Evolutionary conservation across 148 eudicot genomes (phyloP).

Genomic region (Selenicereus undatus): DNA sequence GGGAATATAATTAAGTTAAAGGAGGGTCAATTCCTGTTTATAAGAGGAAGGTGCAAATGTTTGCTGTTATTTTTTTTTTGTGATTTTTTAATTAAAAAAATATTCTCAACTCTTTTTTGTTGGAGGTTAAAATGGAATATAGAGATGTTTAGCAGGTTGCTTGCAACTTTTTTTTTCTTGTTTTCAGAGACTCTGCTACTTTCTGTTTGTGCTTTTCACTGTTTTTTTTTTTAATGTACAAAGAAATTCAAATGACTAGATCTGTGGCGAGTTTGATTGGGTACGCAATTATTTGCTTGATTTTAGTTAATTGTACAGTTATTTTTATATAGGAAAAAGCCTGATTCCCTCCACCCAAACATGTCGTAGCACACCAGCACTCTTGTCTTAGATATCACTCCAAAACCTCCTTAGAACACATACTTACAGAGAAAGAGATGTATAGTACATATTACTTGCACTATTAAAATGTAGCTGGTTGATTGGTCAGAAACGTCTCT

Average conservation of each 20-base stretch:
- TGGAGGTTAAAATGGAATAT: conserved; percentile 27
- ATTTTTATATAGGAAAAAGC: background rate
- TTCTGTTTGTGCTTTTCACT: conserved; percentile 20
- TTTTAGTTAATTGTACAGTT: conserved; percentile 6
- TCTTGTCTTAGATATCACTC: too few relatives aligned
- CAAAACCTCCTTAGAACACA: too few relatives aligned
- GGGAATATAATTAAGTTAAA: conserved; percentile 26
- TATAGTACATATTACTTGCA: too few relatives aligned
- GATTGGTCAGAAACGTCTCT: too few relatives aligned
- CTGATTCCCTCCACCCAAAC: background rate
- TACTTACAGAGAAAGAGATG: too few relatives aligned
- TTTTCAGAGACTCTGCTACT: background rate
- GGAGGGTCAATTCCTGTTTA: conserved; percentile 23
- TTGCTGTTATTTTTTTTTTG: background rate
- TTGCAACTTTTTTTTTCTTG: background rate
- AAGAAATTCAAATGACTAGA: conserved; percentile 19
- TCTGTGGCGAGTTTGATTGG: conserved; percentile 22
- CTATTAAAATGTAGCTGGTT: too few relatives aligned
- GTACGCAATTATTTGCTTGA: conserved; percentile 17
- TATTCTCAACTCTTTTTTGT: conserved; percentile 12
- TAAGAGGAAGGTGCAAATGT: conserved; percentile 29
- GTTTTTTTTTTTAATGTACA: conserved; percentile 22
- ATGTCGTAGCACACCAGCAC: too few relatives aligned
- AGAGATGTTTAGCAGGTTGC: conserved; percentile 24
- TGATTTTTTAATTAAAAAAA: background rate